Evolutionary conservation across 2,329 filamentous ascomycete species (phyloP).

Genomic region (Talaromyces marneffei): DNA sequence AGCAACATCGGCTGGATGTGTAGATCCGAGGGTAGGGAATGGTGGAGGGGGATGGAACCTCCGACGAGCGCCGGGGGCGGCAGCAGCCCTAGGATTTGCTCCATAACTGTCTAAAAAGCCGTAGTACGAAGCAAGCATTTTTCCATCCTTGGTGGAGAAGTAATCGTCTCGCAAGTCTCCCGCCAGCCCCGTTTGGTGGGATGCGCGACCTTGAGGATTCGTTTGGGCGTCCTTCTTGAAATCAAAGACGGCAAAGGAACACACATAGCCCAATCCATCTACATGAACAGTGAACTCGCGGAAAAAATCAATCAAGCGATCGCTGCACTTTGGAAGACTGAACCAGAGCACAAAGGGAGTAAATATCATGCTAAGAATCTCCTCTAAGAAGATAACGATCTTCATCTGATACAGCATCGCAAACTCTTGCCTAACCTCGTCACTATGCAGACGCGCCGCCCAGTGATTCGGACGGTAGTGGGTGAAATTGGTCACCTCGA

Average conservation of each 20-base stretch:
- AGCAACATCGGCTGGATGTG: slow-evolving; percentile 43
- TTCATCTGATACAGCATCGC: slow-evolving; percentile 87
- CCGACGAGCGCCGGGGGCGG: slow-evolving; percentile 43
- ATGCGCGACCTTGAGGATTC: slow-evolving; percentile 18
- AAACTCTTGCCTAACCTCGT: slow-evolving; percentile 89
- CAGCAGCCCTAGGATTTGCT: slow-evolving; percentile 63
- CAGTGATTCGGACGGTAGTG: slow-evolving; percentile 88
- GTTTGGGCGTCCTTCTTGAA: slow-evolving; percentile 74
- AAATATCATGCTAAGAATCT: slow-evolving; percentile 85
- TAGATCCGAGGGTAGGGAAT: slow-evolving; percentile 66
- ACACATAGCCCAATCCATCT: slow-evolving; percentile 91
- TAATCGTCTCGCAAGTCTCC: slow-evolving; percentile 82
- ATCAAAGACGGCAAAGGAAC: slow-evolving; percentile 94
- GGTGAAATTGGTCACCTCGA: slow-evolving; percentile 84
- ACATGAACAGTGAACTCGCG: slow-evolving; percentile 96
- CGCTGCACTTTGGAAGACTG: slow-evolving; percentile 79
- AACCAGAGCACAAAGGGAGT: slow-evolving; percentile 85
- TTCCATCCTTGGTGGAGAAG: slow-evolving; percentile 89
- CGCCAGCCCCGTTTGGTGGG: slow-evolving; percentile 23
- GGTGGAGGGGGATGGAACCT: slow-evolving; percentile 69
- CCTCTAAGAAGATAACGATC: slow-evolving; percentile 83
- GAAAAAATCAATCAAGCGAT: slow-evolving; percentile 95
- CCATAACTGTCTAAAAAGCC: slow-evolving; percentile 92
- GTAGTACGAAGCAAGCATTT: slow-evolving; percentile 96
- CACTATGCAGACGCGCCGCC: slow-evolving; percentile 83